Evolutionary conservation across 768 basidiomycete species (phyloP).

Genomic region (Lentinula sp.): DNA sequence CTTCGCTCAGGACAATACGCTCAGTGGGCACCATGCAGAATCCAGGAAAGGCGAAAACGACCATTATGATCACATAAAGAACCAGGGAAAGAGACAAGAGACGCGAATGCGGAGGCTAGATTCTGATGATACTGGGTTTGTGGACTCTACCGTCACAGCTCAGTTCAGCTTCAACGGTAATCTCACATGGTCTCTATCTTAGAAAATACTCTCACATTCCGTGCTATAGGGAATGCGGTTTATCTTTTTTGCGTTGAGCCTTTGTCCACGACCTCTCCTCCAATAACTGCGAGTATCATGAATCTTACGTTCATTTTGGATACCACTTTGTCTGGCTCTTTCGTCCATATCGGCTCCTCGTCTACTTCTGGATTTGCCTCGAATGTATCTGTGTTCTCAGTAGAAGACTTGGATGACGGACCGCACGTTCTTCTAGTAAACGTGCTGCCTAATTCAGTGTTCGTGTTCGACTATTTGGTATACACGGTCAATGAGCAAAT

Average conservation of each 20-base stretch:
- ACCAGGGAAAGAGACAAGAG: not conserved
- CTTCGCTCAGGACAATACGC: conserved; percentile 1
- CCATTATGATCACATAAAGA: not conserved
- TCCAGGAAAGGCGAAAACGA: not conserved
- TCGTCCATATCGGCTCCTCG: conserved; percentile 4
- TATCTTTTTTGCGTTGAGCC: conserved; percentile 40
- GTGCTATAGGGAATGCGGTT: conserved; percentile 37
- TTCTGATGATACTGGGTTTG: conserved; percentile 21
- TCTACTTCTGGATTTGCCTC: conserved; percentile 19
- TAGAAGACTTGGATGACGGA: conserved; percentile 25
- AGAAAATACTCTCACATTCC: not conserved
- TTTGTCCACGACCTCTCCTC: conserved; percentile 15
- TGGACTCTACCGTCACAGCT: conserved; percentile 25
- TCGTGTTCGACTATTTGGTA: conserved; percentile 43
- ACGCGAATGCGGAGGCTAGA: conserved; percentile 13
- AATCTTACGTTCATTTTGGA: conserved; percentile 43
- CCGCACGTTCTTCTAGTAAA: conserved; percentile 37
- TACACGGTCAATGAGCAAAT: conserved; percentile 21
- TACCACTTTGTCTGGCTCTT: conserved; percentile 19
- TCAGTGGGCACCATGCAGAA: conserved; percentile 5
- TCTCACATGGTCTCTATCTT: not conserved
- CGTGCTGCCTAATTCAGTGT: conserved; percentile 37
- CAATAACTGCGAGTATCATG: conserved; percentile 28
- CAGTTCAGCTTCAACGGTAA: conserved; percentile 41
- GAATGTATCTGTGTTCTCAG: conserved; percentile 31